phyloP scores from a whole-genome alignment of 1,284 basidiomycete genomes.

The Puccinia novopanici region DNA sequence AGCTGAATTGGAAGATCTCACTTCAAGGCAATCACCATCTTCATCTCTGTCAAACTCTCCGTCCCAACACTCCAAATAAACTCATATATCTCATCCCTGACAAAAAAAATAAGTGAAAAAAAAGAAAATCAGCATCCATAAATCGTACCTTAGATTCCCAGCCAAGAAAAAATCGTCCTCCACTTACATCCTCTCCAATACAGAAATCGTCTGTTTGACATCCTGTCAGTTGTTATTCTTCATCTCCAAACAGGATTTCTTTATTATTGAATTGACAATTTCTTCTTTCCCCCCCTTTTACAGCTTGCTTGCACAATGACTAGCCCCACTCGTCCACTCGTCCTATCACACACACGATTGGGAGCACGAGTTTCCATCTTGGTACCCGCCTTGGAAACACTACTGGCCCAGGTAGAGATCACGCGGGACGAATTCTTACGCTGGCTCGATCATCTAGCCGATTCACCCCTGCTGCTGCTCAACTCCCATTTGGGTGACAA shows the following conservation, averaged over 20 bases:
- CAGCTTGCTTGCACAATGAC: background rate
- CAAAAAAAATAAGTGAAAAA: too few species aligned
- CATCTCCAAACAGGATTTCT: background rate
- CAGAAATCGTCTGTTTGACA: too few species aligned
- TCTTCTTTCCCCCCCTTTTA: background rate
- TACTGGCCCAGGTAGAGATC: background rate
- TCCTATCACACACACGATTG: background rate
- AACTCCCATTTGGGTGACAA: background rate
- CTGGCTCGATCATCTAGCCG: slow-evolving; percentile 1
- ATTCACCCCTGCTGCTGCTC: background rate
- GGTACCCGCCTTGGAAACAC: background rate
- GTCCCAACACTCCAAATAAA: too few species aligned
- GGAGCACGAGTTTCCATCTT: background rate
- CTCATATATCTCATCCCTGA: too few species aligned
- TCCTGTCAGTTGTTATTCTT: background rate
- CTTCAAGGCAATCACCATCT: too few species aligned
- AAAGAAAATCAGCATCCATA: background rate
- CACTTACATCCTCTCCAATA: too few species aligned
- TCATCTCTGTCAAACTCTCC: too few species aligned
- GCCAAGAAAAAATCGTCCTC: too few species aligned
- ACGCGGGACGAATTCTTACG: background rate
- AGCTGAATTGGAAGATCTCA: too few species aligned
- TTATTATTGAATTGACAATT: background rate
- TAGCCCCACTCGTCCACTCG: background rate
- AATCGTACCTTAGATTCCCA: background rate